Evolutionary conservation across 768 basidiomycete species (phyloP), one percentile per base, ranked within the genome.

Genomic region (Lentinula sp.): DNA sequence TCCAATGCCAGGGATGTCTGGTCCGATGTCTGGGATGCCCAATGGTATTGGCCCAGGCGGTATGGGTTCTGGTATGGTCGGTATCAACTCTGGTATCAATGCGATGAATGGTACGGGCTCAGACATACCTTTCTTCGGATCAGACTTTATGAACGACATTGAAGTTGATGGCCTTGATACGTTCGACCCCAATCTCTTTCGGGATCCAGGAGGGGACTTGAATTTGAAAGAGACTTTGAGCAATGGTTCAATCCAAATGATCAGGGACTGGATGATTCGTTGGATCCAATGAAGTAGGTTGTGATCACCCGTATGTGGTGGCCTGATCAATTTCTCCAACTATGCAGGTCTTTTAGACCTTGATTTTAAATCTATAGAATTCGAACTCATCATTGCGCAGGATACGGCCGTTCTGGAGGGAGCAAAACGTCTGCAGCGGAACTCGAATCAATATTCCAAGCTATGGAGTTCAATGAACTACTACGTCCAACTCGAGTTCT

Each of bases 391-490:
- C 52, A 23, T 55, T 23, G 64, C 28, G 7, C 64, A 96, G 95
- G 93, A 6, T 98, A 98, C 76, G 86, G 87, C 15, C 82, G 84
- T 45, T 83, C 83, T 51, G 89, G 90, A 39, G 96, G 97, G 0
- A 84, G 88, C 28, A 91, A 84, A 68, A 84, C 93, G 6, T 86
- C 82, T 2, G 85, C 91, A 0, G 80, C 82, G 32, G 93, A 98
- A 64, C 80, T 99, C n/a, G 72, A 77, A 13, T 74, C 78, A 2
- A 86, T 97, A 39, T 91, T 98, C 66, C 77, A 85, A 33, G 77
- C 76, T 15, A 81, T 99, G 81, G 83, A 88, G 54, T 71, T 76
- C 62, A 91, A 95, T 63, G 87, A 86, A n/a, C 74, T 98, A 37
- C 77, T 96, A 7, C 72, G 73, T 10, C 88, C 89, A 16, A 78